Evolutionary conservation across 192 early-diverging fungal genomes (phyloP).

Genomic region (Entophlyctis helioformis): DNA sequence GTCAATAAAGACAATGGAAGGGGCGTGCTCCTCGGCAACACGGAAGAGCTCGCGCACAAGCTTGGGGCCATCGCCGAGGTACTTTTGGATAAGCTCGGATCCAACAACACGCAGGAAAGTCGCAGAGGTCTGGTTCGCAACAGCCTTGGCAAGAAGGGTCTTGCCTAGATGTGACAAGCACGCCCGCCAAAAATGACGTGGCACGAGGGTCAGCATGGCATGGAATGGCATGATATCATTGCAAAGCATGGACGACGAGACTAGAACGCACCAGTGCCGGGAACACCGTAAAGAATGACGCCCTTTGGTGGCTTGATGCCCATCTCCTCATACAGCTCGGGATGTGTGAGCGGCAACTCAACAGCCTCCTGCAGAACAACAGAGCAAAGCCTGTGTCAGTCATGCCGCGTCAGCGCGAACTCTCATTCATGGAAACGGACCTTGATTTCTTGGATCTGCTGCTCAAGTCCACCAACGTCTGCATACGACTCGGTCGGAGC

Average conservation of each 20-base stretch:
- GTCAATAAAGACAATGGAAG: constrained; percentile 98
- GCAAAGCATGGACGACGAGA: no score
- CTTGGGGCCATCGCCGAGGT: constrained; percentile 96
- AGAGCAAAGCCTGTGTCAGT: not conserved
- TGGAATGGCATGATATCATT: no score
- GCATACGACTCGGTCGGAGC: constrained; percentile 97
- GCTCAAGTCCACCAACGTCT: constrained; percentile 93
- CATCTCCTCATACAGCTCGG: constrained; percentile 97
- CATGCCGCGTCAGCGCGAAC: not conserved
- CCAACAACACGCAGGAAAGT: constrained; percentile 96
- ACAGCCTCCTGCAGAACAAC: constrained; percentile 64
- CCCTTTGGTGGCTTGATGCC: constrained; percentile 98
- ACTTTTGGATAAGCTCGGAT: constrained; percentile 97
- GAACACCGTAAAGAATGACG: constrained; percentile 90
- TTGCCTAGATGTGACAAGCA: no score
- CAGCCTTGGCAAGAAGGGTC: constrained; percentile 93
- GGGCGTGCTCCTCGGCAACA: constrained; percentile 90
- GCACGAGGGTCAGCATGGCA: not conserved
- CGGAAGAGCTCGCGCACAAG: constrained; percentile 96
- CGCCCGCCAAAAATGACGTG: not conserved
- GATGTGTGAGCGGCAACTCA: constrained; percentile 92
- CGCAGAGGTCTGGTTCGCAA: constrained; percentile 95
- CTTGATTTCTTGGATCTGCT: constrained; percentile 95
- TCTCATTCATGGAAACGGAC: constrained; percentile 2
- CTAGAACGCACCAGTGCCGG: constrained; percentile 68